Conservation (phyloP, 305 asterid genomes). For the Fraxinus platypoda region DNA sequence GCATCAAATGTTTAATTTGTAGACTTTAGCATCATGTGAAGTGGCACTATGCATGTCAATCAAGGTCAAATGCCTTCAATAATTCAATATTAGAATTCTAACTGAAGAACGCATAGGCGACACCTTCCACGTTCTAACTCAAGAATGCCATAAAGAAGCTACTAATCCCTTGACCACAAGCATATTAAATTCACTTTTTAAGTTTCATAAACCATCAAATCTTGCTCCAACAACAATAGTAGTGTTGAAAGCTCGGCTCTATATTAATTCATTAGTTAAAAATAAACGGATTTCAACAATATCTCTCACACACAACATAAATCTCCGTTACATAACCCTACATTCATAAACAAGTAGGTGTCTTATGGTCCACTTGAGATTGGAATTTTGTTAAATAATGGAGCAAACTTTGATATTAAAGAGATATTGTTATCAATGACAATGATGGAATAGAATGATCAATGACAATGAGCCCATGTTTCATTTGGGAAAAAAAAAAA, state of each 20-base stretch:
- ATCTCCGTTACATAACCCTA: not conserved
- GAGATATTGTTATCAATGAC: not conserved
- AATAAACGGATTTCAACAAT: not conserved
- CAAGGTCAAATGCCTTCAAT: no score
- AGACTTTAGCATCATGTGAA: slow-evolving; percentile 22
- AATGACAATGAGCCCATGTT: no score
- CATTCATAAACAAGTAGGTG: not conserved
- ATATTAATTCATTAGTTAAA: not conserved
- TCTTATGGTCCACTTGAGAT: not conserved
- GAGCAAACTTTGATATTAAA: not conserved
- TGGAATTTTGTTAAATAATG: not conserved
- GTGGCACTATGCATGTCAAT: slow-evolving; percentile 12
- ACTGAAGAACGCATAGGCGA: no score
- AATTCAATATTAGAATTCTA: no score
- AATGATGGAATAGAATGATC: not conserved
- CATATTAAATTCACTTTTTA: no score
- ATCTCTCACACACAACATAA: not conserved
- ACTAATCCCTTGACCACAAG: no score
- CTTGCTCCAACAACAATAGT: not conserved
- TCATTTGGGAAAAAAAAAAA: no score
- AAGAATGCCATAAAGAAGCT: no score
- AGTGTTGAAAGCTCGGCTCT: not conserved
- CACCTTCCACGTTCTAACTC: no score
- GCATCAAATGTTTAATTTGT: slow-evolving; percentile 10
- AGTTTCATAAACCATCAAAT: no score